Evolutionary conservation across 345 rosid genomes (phyloP), one percentile per base, ranked within the genome.

Genomic region (Cardamine chenopodiifolia): DNA sequence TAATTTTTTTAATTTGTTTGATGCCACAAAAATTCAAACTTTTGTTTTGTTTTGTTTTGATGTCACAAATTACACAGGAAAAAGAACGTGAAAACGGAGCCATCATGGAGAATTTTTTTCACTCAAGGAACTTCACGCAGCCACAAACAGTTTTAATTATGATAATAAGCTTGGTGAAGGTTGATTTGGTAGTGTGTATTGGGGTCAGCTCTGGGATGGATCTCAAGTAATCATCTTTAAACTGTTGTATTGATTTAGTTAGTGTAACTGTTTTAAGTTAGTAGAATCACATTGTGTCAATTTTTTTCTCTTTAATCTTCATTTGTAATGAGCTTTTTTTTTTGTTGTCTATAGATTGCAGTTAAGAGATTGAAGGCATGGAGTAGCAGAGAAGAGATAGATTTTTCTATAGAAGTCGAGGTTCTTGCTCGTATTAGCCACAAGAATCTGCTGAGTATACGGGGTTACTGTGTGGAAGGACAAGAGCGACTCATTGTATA

Each of bases 131-230:
- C 78, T 95, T 62, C 97, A 90, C 62, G 81, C 99, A 40, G 99
- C 99, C 20, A 95, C 99, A 0, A 95, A 95, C 86, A 95, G 87
- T 74, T 95, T 95, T 56, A 92, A 95, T 80, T 92, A 92, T 18
- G 99, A 95, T 76, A 95, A 95, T 76, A 95, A 95, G 83, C 91
- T 92, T 5, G 98, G 99, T 71, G 99, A 95, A 87, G 98, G 99
- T 25, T 89, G 88, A 68, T 92, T 92, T 75, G 98, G 99, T 50
- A 92, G 98, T 76, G 99, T 92, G 50, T 95, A 92, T 82, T 95
- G 99, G 99, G 96, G 98, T 73, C 99, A 95, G 86, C 92, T 92
- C 20, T 90, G 94, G 91, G 94, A 90, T 86, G 99, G 99, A 70
- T 89, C 99, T 71, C 98, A 95, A 76, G 98, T 95, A 82, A 87